A percentile compares a stretch with the other conserved stretches of the same genome.
phyloP scores from a whole-genome alignment of 2,329 filamentous ascomycete species.

The Cladosporium sp. region DNA sequence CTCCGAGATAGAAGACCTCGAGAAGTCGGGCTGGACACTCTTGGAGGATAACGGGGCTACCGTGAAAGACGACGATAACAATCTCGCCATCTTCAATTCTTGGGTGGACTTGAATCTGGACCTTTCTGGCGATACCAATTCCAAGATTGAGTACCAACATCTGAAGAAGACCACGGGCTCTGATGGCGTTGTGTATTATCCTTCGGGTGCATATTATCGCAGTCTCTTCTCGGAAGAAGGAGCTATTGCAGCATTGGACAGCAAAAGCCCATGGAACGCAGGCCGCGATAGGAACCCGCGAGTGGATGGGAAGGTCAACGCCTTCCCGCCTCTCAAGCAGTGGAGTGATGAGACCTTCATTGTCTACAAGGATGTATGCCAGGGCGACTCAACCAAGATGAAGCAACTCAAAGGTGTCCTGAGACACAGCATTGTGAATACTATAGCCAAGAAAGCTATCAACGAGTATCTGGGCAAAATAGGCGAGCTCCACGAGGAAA shows the following conservation, averaged over 20 bases:
- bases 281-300: not conserved
- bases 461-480: constrained; percentile 1
- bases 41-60: not conserved
- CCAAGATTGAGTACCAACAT: constrained; percentile 2
- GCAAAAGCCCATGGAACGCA: constrained; percentile 5
- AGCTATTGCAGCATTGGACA: constrained; percentile 6
- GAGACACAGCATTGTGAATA: constrained; percentile 1
- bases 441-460: not conserved
- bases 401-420: constrained; percentile 6
- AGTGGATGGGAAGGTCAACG: not conserved
- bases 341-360: constrained; percentile 13
- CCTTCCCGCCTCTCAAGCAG: constrained; percentile 6
- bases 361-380: constrained; percentile 5
- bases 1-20: not conserved
- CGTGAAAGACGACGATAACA: not conserved
- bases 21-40: constrained; percentile 3
- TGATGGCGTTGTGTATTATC: constrained; percentile 3
- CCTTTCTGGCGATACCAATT: not conserved
- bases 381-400: constrained; percentile 2
- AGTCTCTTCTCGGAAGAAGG: not conserved
- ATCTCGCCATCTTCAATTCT: constrained; percentile 2
- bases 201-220: constrained; percentile 5
- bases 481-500: not conserved
- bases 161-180: not conserved
- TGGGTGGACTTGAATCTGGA: constrained; percentile 7